Base-by-base conservation (phyloP, 257 asterid species). In the Solanum paucissectum region DNA sequence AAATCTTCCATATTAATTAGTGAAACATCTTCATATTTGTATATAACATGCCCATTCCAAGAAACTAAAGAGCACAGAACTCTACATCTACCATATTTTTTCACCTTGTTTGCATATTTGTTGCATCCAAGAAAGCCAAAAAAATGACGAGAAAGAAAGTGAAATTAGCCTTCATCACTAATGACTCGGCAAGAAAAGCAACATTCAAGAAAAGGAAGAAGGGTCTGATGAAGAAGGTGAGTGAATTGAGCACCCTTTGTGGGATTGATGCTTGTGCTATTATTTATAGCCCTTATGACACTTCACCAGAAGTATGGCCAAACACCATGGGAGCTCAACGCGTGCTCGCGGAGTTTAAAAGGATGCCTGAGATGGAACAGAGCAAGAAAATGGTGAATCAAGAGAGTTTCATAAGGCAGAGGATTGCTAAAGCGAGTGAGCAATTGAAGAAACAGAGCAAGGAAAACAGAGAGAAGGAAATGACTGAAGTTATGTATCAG, bases 321-420 rank as follows among this genome's bases (percentile, higher is more conserved):
- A 94, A 93, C 38, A 40, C 87, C 0, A 75, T 89, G 10, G 97
- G 95, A 23, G 98, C 92, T 27, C 97, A 92, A 14, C 93, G 90
- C 13, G 95, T 95, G 33, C 88, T 94, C 34, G 89, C 93, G 0
- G 97, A 94, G 91, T 95, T 95, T 91, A 93, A 92, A 79, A 92
- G 95, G 66, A 94, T 95, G 95, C 98, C 98, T 10, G 98, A 95
- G 89, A 95, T 95, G 98, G 98, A 95, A 88, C 98, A 95, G 58
- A 94, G 95, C 94, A 95, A 95, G 90, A 95, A 95, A 85, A 95
- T 95, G 98, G 95, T 95, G 62, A 95, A 93, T 72, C 98, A 95
- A 49, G 98, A 95, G 77, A 88, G 93, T 11, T 95, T 95, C 90
- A 89, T 95, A 86, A 89, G 95, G 81, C 91, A 91, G 55, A 89